A percentile compares a stretch with the other conserved stretches of the same genome.
Evolutionary conservation across 164 flowering plant genomes (phyloP).

Genomic region (Aristolochia contorta): DNA sequence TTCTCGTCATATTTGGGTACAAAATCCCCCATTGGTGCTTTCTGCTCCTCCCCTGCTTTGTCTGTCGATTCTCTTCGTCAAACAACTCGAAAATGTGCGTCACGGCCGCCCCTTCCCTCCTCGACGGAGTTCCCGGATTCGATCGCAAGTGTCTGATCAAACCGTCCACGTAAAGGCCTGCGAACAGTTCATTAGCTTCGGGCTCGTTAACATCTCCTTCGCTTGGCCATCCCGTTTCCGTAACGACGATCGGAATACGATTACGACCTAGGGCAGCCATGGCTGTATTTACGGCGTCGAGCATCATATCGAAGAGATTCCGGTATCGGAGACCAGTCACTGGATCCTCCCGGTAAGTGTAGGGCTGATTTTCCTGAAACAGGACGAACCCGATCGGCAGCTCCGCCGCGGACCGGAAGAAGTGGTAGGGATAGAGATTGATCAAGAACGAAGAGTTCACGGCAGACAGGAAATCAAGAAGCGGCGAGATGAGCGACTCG

Average conservation of each 20-base stretch:
- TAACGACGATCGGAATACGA: slow-evolving; percentile 50
- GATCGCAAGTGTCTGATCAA: slow-evolving; percentile 45
- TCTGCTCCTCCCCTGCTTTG: slow-evolving; percentile 1
- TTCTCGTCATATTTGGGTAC: slow-evolving; percentile 42
- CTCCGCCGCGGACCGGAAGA: slow-evolving; percentile 35
- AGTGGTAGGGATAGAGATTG: slow-evolving; percentile 56
- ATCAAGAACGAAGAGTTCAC: slow-evolving; percentile 67
- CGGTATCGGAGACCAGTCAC: slow-evolving; percentile 60
- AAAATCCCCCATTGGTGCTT: slow-evolving; percentile 50
- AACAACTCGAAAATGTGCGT: slow-evolving; percentile 56
- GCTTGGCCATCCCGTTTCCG: slow-evolving; percentile 94
- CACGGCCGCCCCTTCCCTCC: slow-evolving; percentile 52
- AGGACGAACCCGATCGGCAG: slow-evolving; percentile 66
- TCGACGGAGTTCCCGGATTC: slow-evolving; percentile 57
- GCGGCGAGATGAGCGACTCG: slow-evolving; percentile 30
- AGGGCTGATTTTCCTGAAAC: slow-evolving; percentile 44
- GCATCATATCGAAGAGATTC: slow-evolving; percentile 78
- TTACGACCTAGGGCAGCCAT: slow-evolving; percentile 60
- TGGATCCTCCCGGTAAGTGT: slow-evolving; percentile 54
- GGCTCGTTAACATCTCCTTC: slow-evolving; percentile 24
- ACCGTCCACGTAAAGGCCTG: slow-evolving; percentile 54
- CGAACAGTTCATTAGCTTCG: slow-evolving; percentile 35
- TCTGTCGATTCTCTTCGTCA: slow-evolving; percentile 37
- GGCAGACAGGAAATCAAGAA: slow-evolving; percentile 46
- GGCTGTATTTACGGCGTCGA: slow-evolving; percentile 48